Base-by-base conservation (phyloP, 2,329 filamentous ascomycete species). In the Huntiella abstrusa region DNA sequence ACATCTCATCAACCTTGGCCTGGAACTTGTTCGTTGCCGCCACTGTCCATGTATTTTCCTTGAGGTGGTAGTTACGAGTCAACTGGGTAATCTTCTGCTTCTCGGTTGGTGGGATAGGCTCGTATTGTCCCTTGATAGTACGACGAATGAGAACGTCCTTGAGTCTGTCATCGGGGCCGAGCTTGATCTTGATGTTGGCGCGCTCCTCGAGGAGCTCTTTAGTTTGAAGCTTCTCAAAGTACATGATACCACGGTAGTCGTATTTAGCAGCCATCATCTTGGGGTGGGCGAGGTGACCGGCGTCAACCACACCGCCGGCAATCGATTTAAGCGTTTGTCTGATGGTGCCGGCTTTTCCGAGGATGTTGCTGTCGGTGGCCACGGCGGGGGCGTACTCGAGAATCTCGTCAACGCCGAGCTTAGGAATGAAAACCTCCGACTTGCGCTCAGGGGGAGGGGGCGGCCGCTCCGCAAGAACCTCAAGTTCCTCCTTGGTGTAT, bases 21-120 rank as follows among this genome's bases (percentile, higher is more conserved):
- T 66, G 59, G 47, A 67, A 67, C 35, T 53, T 55, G 43, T 58
- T 55, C 41, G 59, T 56, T 28, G 64, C 57, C 40, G 51, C 54
- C 11, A 49, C 50, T 15, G 53, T 52, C 52, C 64, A 66, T 38
- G 62, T 62, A 51, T 59, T 58, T 11, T 60, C 55, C 46, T 60
- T 56, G 47, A 64, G 50, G 40, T 64, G 62, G 57, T 59, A 60
- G 51, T 57, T 57, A 47, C 59, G 56, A 37, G 62, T 55, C 35
- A 62, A 37, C 15, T 56, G 59, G 4, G 59, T 51, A 4, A 60
- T 54, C 22, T 64, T 60, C 34, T 51, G 50, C 12, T 59, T 55
- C 45, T 57, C 59, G 53, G 54, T 52, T 35, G 61, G 58, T 40
- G 47, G 41, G 5, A 50, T 32, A 5, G 56, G 53, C 55, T 62